Base-by-base conservation (phyloP, 2,329 filamentous ascomycete species). In the Teratosphaeria gauchensis region DNA sequence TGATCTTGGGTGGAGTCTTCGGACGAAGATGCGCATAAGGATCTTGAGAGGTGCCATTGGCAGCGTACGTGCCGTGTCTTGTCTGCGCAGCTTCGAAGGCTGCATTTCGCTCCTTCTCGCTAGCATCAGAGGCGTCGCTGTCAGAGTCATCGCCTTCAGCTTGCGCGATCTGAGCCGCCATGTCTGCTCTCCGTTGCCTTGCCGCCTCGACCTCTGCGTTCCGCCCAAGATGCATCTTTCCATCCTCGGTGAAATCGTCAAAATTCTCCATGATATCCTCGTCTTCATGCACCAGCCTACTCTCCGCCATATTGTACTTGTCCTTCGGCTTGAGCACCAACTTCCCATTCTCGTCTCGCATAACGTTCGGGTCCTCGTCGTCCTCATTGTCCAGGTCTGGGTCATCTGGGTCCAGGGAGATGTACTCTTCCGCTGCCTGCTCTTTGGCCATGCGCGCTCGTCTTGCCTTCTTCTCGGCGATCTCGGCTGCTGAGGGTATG, bases 251-350 rank as follows among this genome's bases (percentile, higher is more conserved):
- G 61, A 89, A 96, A 57, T 92, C 87, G 61, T 97, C 92, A 66
- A 95, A 97, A 0, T 91, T 92, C 75, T 97, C 94, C 42, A 89
- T 89, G 0, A 96, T 82, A 68, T 97, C 90, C 70, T 97, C 92
- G 66, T 97, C 56, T 16, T 58, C 92, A 51, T 81, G 83, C 5
- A 91, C 82, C 1, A 97, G 80, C 1, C 92, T 82, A 5, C 87
- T 88, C 61, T 91, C 77, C 3, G 69, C 62, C 32, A 61, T 56
- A 14, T 63, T 82, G 35, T 84, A 82, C 63, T 87, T 84, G 66
- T 56, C 55, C 63, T 84, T 83, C 19, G 76, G 75, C 56, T 78
- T 75, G 2, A 80, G 70, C 1, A 82, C 74, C 59, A 80, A 61
- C 60, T 71, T 64, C 21, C 76, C 73, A 53, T 71, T 70, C 48